Percentiles rank a stretch among this genome's conserved stretches.
phyloP scores from a whole-genome alignment of 73 alveolate species.

The Loxodes magnus region DNA sequence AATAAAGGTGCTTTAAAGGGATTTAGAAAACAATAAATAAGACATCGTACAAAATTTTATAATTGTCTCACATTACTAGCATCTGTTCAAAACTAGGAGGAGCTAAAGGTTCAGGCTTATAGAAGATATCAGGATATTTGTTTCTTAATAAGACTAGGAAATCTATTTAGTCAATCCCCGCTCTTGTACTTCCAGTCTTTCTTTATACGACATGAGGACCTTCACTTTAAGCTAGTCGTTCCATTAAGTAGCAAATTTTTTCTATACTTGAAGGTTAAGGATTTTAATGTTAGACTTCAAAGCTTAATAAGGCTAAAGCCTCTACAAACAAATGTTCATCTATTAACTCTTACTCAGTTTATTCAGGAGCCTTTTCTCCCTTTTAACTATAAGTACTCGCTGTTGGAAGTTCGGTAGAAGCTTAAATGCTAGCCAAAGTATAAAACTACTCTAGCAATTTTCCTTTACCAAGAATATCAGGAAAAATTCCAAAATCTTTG shows the following conservation, averaged over 20 bases:
- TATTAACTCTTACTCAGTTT: constrained; percentile 15
- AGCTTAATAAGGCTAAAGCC: constrained; percentile 50
- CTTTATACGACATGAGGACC: constrained; percentile 42
- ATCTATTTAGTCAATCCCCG: constrained; percentile 8
- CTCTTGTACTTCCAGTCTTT: constrained; percentile 33
- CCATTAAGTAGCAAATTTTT: constrained; percentile 41
- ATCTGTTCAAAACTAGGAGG: no score
- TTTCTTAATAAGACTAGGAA: constrained; percentile 7
- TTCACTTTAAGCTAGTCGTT: constrained; percentile 48
- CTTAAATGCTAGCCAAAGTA: constrained; percentile 41
- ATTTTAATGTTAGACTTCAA: constrained; percentile 40
- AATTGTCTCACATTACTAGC: no score
- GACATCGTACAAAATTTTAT: no score
- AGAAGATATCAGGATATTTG: constrained; percentile 15
- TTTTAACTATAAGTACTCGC: neutral
- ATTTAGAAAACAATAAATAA: no score
- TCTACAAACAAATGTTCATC: constrained; percentile 66
- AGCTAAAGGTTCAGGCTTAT: no score
- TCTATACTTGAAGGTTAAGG: constrained; percentile 39
- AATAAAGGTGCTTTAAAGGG: no score
- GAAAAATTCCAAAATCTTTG: constrained; percentile 60
- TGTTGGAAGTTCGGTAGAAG: constrained; percentile 23
- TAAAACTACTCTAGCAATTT: constrained; percentile 33
- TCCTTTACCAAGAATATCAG: constrained; percentile 51
- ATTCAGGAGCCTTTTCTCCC: constrained; percentile 3